Conservation (phyloP, 1,284 basidiomycete genomes). For the Athelia psychrophila region DNA sequence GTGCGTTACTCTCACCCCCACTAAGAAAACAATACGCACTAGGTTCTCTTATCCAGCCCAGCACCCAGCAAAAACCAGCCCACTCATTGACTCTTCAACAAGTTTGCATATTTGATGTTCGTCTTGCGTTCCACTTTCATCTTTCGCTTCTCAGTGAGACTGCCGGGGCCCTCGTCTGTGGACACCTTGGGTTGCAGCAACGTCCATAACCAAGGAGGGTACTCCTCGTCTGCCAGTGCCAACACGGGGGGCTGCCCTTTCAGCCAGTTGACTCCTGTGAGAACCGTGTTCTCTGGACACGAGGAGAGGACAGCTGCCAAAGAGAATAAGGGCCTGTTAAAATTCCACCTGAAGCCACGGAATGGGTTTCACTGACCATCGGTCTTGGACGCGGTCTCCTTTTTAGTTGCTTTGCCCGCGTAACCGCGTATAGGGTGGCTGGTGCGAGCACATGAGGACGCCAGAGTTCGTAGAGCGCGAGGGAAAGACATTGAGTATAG, state of each 20-base stretch:
- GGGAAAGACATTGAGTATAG: neutral
- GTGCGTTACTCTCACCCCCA: too few species aligned
- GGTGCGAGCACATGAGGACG: neutral
- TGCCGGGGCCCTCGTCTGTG: conserved; percentile 69
- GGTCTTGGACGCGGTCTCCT: neutral
- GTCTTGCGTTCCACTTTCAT: conserved; percentile 62
- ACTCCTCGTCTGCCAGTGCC: conserved; percentile 80
- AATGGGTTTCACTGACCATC: neutral
- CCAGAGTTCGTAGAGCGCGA: neutral
- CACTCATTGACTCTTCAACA: conserved; percentile 71
- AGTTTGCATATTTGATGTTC: conserved; percentile 69
- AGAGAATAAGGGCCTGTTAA: neutral
- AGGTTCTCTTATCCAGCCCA: too few species aligned
- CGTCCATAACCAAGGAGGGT: conserved; percentile 90
- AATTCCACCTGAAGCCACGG: too few species aligned
- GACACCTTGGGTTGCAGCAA: conserved; percentile 58
- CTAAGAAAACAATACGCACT: too few species aligned
- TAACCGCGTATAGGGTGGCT: neutral
- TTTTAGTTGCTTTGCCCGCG: neutral
- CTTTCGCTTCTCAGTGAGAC: conserved; percentile 57
- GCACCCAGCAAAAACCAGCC: neutral
- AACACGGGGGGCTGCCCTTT: conserved; percentile 83
- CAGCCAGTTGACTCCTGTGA: conserved; percentile 78
- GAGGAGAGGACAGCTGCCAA: conserved; percentile 40
- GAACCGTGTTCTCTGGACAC: conserved; percentile 68